These are phyloP conservation scores for Centella asiatica DNA, from an alignment of 129 eudicot species.

Conservation along the genomic window DNA sequence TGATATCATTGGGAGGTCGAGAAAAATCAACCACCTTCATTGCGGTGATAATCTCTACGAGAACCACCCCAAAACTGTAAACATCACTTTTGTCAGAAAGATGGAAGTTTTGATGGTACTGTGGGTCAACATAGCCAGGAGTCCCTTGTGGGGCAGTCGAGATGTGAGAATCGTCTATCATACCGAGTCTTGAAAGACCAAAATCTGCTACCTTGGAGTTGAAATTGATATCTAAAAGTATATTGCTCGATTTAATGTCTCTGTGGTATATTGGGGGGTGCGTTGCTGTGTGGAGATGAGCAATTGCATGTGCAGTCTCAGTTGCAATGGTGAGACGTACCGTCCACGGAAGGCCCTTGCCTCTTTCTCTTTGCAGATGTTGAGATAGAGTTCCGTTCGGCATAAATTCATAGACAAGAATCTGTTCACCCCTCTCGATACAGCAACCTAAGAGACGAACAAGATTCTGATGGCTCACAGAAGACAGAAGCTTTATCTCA, in stretches of 20 bases:
- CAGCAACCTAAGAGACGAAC: slow-evolving; percentile 89
- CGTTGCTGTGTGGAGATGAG: slow-evolving; percentile 72
- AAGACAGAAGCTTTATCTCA: slow-evolving; percentile 83
- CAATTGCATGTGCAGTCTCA: slow-evolving; percentile 81
- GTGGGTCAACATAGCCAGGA: slow-evolving; percentile 92
- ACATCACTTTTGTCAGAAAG: slow-evolving; percentile 95
- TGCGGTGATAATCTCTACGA: slow-evolving; percentile 82
- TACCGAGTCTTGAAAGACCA: slow-evolving; percentile 85
- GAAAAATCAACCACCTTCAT: slow-evolving; percentile 82
- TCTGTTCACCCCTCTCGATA: slow-evolving; percentile 80
- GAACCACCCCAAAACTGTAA: slow-evolving; percentile 90
- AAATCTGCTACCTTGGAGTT: slow-evolving; percentile 88
- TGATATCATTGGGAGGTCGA: slow-evolving; percentile 60
- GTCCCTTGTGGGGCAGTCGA: slow-evolving; percentile 98
- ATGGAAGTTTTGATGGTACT: slow-evolving; percentile 87
- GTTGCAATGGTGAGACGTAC: slow-evolving; percentile 65
- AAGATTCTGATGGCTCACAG: slow-evolving; percentile 90
- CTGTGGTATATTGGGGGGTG: slow-evolving; percentile 89
- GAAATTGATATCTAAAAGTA: slow-evolving; percentile 61
- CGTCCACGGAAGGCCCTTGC: slow-evolving; percentile 81
- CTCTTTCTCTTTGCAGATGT: slow-evolving; percentile 77
- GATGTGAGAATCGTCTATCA: slow-evolving; percentile 74
- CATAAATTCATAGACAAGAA: slow-evolving; percentile 91
- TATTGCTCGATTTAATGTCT: slow-evolving; percentile 84
- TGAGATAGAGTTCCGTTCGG: slow-evolving; percentile 80